Percentiles rank a stretch among this genome's conserved stretches.
These are phyloP conservation scores for Populus hybrid DNA, from an alignment of 441 rosid species.

Conservation along the genomic window DNA sequence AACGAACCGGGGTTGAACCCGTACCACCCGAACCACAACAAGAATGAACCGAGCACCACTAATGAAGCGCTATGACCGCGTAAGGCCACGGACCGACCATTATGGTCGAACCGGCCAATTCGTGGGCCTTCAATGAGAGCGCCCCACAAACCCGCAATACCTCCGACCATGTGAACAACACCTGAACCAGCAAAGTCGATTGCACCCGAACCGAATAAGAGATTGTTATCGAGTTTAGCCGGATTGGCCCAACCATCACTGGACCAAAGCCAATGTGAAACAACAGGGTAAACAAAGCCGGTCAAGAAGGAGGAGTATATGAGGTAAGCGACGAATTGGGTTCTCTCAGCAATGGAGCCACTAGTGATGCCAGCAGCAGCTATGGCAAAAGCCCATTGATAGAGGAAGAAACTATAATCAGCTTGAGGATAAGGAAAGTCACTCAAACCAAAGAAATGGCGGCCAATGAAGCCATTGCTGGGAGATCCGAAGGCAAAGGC, in stretches of 20 bases:
- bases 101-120: not conserved
- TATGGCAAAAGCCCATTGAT: slow-evolving; percentile 79
- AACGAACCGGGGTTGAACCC: not conserved
- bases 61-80: not conserved
- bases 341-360: too few species aligned
- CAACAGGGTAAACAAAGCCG: slow-evolving; percentile 55
- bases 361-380: slow-evolving; percentile 83
- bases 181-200: not conserved
- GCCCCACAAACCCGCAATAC: not conserved
- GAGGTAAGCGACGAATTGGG: too few species aligned
- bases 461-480: slow-evolving; percentile 76
- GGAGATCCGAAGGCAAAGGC: slow-evolving; percentile 84
- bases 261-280: not conserved
- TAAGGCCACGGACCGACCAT: not conserved
- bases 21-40: not conserved
- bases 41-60: not conserved
- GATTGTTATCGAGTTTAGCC: rapidly evolving
- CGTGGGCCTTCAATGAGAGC: not conserved
- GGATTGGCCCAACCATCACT: not conserved
- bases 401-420: slow-evolving; percentile 59
- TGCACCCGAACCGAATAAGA: not conserved
- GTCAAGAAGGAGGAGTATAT: slow-evolving; percentile 65
- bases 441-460: slow-evolving; percentile 57
- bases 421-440: slow-evolving; percentile 33
- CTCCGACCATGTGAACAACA: not conserved